Evolutionary conservation across 2,329 filamentous ascomycete genomes (phyloP).

Genomic region (Colletotrichum godetiae): DNA sequence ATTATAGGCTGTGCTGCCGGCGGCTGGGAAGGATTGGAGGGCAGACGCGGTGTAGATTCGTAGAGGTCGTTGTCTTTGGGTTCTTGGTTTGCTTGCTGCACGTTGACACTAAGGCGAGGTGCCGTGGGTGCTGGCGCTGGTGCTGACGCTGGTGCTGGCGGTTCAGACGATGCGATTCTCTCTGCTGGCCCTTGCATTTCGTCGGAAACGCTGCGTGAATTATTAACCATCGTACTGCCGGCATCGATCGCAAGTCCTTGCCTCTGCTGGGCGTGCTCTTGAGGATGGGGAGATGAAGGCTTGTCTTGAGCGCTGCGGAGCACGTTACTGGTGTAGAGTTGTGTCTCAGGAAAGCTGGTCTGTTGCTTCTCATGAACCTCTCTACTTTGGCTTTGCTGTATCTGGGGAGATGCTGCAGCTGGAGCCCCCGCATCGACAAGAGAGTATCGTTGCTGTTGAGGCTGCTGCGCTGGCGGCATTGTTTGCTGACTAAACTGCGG

Average conservation of each 20-base stretch:
- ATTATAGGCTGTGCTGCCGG: constrained; percentile 14
- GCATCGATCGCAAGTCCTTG: neutral
- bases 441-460: neutral
- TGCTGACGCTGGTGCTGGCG: neutral
- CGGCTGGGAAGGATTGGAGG: neutral
- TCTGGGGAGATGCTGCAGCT: neutral
- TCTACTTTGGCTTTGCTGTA: neutral
- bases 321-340: neutral
- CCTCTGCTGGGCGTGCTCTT: neutral
- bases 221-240: neutral
- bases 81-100: constrained; percentile 38
- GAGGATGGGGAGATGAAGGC: neutral
- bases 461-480: neutral
- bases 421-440: neutral
- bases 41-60: constrained; percentile 45
- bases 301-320: neutral
- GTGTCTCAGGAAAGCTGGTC: too few relatives aligned
- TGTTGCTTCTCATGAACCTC: neutral
- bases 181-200: neutral
- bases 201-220: neutral
- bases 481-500: neutral
- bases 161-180: constrained; percentile 8
- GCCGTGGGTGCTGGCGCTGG: neutral
- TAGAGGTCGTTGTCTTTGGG: constrained; percentile 44
- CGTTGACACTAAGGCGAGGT: constrained; percentile 32